These are phyloP conservation scores for Prosopis cineraria DNA, from an alignment of 306 rosid genomes.

Conservation along the genomic window DNA sequence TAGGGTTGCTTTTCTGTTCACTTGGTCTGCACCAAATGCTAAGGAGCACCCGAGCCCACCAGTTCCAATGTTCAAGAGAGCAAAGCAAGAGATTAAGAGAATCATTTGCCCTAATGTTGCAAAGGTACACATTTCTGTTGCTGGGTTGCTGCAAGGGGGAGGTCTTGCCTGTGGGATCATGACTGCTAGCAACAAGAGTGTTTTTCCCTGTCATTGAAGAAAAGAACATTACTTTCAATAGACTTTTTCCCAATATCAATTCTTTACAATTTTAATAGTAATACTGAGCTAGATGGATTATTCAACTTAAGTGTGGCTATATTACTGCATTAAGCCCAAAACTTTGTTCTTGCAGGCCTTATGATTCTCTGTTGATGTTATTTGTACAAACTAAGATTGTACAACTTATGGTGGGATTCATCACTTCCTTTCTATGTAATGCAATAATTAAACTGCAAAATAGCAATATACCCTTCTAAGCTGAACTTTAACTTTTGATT, in stretches of 20 bases:
- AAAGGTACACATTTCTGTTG: conserved; percentile 40
- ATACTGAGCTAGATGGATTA: neutral
- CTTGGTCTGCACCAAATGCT: conserved; percentile 77
- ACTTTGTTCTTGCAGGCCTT: neutral
- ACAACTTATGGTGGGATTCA: neutral
- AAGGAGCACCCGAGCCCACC: conserved; percentile 72
- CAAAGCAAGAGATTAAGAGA: conserved; percentile 45
- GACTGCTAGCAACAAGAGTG: conserved; percentile 65
- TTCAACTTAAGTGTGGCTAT: neutral
- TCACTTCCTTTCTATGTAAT: neutral
- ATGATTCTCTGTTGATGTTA: neutral
- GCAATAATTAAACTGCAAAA: neutral
- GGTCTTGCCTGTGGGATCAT: conserved; percentile 63
- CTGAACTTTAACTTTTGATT: neutral
- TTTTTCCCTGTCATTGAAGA: conserved; percentile 54
- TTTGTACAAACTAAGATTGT: too few species aligned
- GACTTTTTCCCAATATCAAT: neutral
- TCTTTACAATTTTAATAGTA: too few species aligned
- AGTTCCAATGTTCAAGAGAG: conserved; percentile 60
- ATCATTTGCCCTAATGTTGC: conserved; percentile 52
- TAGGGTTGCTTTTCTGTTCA: conserved; percentile 51
- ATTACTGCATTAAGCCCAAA: neutral
- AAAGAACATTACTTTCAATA: neutral
- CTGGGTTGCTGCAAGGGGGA: conserved; percentile 48
- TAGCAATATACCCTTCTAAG: neutral